Evolutionary conservation across 2,329 filamentous ascomycete genomes (phyloP), one percentile per base, ranked within the genome.

Genomic region (Thielaviopsis musarum): DNA sequence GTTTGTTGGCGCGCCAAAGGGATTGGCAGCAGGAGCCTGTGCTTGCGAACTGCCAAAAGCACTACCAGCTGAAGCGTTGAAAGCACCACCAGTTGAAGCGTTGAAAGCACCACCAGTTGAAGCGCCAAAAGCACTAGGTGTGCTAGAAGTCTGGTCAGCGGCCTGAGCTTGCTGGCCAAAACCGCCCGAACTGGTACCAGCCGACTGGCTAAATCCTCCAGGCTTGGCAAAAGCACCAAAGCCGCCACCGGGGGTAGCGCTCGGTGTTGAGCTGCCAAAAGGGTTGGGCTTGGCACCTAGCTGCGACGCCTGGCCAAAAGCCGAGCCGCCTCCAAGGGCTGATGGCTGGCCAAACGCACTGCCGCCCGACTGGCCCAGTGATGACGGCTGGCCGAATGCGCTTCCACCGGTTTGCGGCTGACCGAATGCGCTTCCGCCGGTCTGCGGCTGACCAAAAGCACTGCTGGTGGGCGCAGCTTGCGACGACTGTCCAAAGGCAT

Each of bases 371-470:
- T n/a, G n/a, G n/a, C 66, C 63, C 61, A 58, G 9, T n/a, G 70
- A 66, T 45, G 68, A 68, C 0, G 70, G 63, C 57, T 73, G 73
- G 5, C 70, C 69, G 61, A 77, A 75, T 0, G 65, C 65, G 24
- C 59, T 51, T 13, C 59, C 54, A n/a, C 64, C 45, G n/a, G n/a
- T n/a, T n/a, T n/a, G n/a, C 0, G 70, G 63, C 57, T 73, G 73
- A 5, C 70, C 69, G 62, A 77, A 75, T 1, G 64, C 65, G n/a
- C 51, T 69, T 59, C 52, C 71, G 66, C n/a, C 73, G 72, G 59
- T 75, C 75, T 1, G 64, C 21, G 72, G 65, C 59, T 73, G 72
- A 1, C 70, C 69, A 62, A 77, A 75, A 62, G 17, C 63, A 60
- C 2, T 62, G 56, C 52, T 38, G 5, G 13, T 38, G 15, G 54